Conservation (phyloP, 1,284 basidiomycete genomes). For the Pseudozyma pruni region DNA sequence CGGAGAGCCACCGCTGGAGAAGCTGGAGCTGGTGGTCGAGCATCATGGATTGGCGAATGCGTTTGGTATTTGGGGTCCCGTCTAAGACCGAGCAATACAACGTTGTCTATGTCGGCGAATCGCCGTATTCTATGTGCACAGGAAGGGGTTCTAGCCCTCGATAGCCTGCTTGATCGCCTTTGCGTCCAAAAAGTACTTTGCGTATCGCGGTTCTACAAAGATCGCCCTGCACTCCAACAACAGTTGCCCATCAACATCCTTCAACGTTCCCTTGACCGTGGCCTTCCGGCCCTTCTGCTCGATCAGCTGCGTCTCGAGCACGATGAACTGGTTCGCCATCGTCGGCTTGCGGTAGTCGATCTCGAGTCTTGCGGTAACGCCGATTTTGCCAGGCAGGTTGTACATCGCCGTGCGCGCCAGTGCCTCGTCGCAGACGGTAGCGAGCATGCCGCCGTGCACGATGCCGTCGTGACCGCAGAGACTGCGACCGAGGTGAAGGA, state of each 20-base stretch:
- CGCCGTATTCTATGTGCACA: too few relatives aligned
- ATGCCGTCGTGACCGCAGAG: conserved; percentile 92
- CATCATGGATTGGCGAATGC: conserved; percentile 46
- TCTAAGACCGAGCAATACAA: conserved; percentile 4
- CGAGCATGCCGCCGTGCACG: conserved; percentile 89
- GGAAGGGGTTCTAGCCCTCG: conserved; percentile 50
- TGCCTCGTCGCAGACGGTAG: conserved; percentile 88
- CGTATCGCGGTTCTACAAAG: conserved; percentile 86
- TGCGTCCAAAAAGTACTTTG: conserved; percentile 75
- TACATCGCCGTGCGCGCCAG: conserved; percentile 77
- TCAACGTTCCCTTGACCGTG: conserved; percentile 77
- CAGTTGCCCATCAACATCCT: conserved; percentile 81
- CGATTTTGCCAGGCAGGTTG: conserved; percentile 82
- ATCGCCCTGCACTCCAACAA: conserved; percentile 81
- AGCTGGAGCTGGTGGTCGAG: conserved; percentile 31
- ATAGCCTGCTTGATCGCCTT: conserved; percentile 73
- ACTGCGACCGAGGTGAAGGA: conserved; percentile 84
- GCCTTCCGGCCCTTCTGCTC: conserved; percentile 81
- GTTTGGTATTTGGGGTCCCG: conserved; percentile 44
- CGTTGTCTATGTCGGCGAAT: not conserved
- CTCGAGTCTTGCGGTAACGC: conserved; percentile 80
- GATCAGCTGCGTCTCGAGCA: conserved; percentile 76
- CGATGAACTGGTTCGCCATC: conserved; percentile 70
- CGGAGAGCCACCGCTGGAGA: conserved; percentile 23
- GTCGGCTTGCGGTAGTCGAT: conserved; percentile 68